Evolutionary conservation across 75 land plant species (phyloP), one percentile per base, ranked within the genome.

Genomic region (Picea sitchensis): DNA sequence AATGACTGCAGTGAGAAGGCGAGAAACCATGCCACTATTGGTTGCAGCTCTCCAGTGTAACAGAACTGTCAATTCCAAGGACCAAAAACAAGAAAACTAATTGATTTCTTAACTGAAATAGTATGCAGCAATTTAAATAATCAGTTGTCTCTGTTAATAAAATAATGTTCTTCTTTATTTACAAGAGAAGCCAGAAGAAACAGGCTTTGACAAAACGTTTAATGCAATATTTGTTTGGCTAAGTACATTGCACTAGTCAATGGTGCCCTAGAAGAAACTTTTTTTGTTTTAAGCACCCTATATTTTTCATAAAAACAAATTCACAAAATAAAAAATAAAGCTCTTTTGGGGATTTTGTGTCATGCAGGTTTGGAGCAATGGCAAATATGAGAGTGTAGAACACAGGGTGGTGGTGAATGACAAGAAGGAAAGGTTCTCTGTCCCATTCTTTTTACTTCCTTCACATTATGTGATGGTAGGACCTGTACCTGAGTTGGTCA

Each of bases 361-460:
- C 47, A 21, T 58, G 31, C 84, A 94, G 96, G 96, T 90, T 32
- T 94, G 92, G 92, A 92, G 94, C 89, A 94, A 94, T 59, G 94
- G 86, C 79, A 88, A 60, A 73, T 94, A 90, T 64, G 84, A 84
- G 78, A 94, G 96, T 59, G 85, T 92, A 14, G 96, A 94, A 86
- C 96, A 94, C 80, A 90, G 91, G 63, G 96, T 92, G 47, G 84
- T 80, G 69, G 94, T 94, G 80, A 94, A 94, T 73, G 77, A 87
- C 8, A 87, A 82, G 83, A 88, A 68, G 79, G 92, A 88, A 7
- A 84, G 96, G 62, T 86, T 85, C 61, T 92, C 94, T 21, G 79
- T 92, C 73, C 92, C 96, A 13, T 84, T 88, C 85, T 94, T 94
- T 77, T 86, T 94, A 80, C 86, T 83, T 74, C 96, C 96, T 6